Conservation (phyloP, 257 asterid genomes). For the Agastache rugosa region DNA sequence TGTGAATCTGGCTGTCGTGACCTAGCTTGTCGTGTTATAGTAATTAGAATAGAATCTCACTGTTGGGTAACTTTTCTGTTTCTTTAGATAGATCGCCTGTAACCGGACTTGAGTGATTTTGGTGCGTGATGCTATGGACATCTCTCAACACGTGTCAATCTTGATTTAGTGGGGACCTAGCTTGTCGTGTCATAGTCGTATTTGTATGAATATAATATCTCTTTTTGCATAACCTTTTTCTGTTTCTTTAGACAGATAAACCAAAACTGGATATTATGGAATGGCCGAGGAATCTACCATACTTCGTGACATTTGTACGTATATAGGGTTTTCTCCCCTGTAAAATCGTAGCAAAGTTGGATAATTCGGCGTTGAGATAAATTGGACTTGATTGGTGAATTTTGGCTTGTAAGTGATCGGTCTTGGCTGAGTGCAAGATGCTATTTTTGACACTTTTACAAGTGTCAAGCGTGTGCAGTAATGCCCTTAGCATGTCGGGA, state of each 20-base stretch:
- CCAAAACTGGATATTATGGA: not conserved
- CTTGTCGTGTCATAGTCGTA: not conserved
- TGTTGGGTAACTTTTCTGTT: not conserved
- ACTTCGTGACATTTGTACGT: not conserved
- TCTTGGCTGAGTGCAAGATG: conserved; percentile 22
- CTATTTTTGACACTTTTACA: not conserved
- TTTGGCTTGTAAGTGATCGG: not conserved
- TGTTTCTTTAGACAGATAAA: conserved; percentile 19
- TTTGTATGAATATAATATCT: not conserved
- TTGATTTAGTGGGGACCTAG: not conserved
- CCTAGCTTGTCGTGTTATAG: not conserved
- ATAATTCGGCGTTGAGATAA: conserved; percentile 19
- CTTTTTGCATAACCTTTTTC: not conserved
- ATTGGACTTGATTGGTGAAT: conserved; percentile 20
- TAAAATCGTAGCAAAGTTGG: conserved; percentile 24
- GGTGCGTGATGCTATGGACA: not conserved
- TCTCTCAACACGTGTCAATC: not conserved
- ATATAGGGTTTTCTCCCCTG: not conserved
- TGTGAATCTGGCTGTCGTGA: not conserved
- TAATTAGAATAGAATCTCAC: not conserved
- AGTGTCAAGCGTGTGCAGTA: conserved; percentile 8
- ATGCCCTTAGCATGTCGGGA: not conserved
- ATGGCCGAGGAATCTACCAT: not conserved
- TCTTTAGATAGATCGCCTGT: conserved; percentile 9
- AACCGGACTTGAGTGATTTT: conserved; percentile 5